phyloP scores from a whole-genome alignment of 306 rosid genomes.

The Gynostemma pentaphyllum region DNA sequence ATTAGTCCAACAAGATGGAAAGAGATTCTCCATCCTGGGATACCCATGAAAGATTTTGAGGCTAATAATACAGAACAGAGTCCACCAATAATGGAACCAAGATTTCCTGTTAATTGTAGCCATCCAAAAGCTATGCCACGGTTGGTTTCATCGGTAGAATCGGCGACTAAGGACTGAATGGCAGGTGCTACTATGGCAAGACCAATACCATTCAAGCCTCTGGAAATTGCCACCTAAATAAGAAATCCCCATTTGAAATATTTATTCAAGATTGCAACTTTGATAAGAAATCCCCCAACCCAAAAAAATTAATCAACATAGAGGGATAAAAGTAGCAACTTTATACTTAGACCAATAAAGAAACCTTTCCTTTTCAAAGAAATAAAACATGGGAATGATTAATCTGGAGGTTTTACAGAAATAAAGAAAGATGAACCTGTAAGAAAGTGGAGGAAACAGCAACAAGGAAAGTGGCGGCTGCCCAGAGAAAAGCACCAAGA shows the following conservation, averaged over 20 bases:
- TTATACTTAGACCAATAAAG: not conserved
- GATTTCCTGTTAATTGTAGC: constrained; percentile 49
- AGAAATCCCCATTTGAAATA: constrained; percentile 3
- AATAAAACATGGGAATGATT: not conserved
- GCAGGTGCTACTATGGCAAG: constrained; percentile 79
- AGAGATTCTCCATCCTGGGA: constrained; percentile 82
- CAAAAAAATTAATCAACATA: too few species aligned
- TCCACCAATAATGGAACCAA: constrained; percentile 69
- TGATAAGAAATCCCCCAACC: not conserved
- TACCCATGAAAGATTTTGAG: constrained; percentile 50
- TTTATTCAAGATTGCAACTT: not conserved
- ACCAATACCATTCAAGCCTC: constrained; percentile 88
- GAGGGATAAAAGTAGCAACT: too few species aligned
- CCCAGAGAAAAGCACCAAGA: constrained; percentile 69
- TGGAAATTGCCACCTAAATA: constrained; percentile 67
- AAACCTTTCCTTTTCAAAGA: not conserved
- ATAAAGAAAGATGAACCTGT: constrained; percentile 25
- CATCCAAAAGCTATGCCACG: constrained; percentile 80
- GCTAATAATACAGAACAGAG: constrained; percentile 60
- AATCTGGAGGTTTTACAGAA: not conserved
- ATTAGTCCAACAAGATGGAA: constrained; percentile 62
- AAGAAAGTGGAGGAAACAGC: constrained; percentile 53
- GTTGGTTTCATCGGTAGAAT: constrained; percentile 61
- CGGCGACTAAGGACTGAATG: constrained; percentile 70
- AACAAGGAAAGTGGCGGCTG: constrained; percentile 58